Percentiles rank a stretch among this genome's conserved stretches.
phyloP scores from a whole-genome alignment of 2,329 filamentous ascomycete species.

The Emmonsia crescens region DNA sequence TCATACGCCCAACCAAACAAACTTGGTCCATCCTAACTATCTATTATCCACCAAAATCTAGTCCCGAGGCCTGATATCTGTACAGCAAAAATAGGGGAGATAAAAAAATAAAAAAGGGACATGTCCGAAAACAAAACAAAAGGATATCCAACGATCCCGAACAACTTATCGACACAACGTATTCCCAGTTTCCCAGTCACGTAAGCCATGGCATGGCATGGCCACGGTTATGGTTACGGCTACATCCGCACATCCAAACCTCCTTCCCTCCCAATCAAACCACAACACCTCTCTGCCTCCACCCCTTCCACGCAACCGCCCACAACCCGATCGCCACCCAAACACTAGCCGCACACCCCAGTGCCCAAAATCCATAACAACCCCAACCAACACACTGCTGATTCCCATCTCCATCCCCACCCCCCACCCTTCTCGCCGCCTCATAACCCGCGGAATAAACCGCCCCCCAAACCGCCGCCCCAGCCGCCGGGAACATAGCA shows the following conservation, averaged over 20 bases:
- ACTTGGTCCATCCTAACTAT: background rate
- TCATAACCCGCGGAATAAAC: conserved; percentile 56
- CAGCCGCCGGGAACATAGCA: conserved; percentile 78
- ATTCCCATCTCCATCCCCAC: conserved; percentile 29
- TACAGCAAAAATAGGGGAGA: background rate
- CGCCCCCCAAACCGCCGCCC: conserved; percentile 80
- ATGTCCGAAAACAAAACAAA: background rate
- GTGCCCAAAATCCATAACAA: conserved; percentile 88
- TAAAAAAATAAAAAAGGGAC: background rate
- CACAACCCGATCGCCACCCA: conserved; percentile 66
- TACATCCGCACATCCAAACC: background rate
- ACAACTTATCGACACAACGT: background rate
- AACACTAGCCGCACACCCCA: conserved; percentile 58
- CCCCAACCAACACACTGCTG: conserved; percentile 66
- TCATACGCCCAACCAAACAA: background rate
- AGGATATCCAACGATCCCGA: background rate
- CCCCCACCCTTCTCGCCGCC: conserved; percentile 21
- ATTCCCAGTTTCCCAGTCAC: background rate
- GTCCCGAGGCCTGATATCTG: background rate
- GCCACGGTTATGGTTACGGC: no score
- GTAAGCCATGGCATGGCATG: background rate
- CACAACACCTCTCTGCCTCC: conserved; percentile 65
- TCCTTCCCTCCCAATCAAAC: conserved; percentile 31
- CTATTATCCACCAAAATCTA: no score
- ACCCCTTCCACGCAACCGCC: conserved; percentile 75